A percentile compares a stretch with the other conserved stretches of the same genome.
Conservation (phyloP, 768 basidiomycete species). For the Amanita molliuscula region DNA sequence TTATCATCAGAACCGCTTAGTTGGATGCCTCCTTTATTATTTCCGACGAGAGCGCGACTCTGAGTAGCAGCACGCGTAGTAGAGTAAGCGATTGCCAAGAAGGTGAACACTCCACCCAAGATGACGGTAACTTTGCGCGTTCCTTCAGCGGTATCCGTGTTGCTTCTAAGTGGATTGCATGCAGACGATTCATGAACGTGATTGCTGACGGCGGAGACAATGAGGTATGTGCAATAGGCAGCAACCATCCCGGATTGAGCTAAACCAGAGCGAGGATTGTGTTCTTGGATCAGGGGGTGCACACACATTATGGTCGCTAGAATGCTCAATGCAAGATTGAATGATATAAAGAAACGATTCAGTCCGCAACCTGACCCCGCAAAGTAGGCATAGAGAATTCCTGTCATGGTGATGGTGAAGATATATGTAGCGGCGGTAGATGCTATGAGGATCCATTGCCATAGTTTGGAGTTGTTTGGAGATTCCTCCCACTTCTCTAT, state of each 20-base stretch:
- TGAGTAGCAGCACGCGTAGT: slow-evolving; percentile 95
- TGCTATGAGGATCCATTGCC: slow-evolving; percentile 94
- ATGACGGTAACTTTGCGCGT: slow-evolving; percentile 82
- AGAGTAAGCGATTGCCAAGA: slow-evolving; percentile 96
- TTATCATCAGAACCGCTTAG: slow-evolving; percentile 46
- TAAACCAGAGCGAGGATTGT: slow-evolving; percentile 89
- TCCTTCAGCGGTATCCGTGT: slow-evolving; percentile 37
- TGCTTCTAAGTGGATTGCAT: slow-evolving; percentile 83
- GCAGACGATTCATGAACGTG: slow-evolving; percentile 61
- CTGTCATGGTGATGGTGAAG: slow-evolving; percentile 76
- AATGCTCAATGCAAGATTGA: slow-evolving; percentile 78
- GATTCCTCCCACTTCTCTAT: slow-evolving; percentile 91
- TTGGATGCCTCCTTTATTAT: slow-evolving; percentile 54
- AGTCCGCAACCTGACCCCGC: slow-evolving; percentile 77
- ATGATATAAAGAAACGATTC: slow-evolving; percentile 96
- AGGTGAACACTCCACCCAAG: slow-evolving; percentile 90
- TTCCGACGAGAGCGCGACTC: slow-evolving; percentile 81
- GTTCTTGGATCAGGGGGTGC: slow-evolving; percentile 79
- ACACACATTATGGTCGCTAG: slow-evolving; percentile 76
- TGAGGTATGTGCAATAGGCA: slow-evolving; percentile 92
- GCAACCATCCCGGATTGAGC: slow-evolving; percentile 97
- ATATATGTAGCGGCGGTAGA: slow-evolving; percentile 88
- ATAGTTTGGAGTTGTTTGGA: slow-evolving; percentile 61
- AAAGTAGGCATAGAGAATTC: slow-evolving; percentile 87
- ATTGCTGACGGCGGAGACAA: slow-evolving; percentile 89